Percentiles rank a stretch among this genome's conserved stretches.
phyloP scores from a whole-genome alignment of 305 asterid species.

The Andrographis paniculata region DNA sequence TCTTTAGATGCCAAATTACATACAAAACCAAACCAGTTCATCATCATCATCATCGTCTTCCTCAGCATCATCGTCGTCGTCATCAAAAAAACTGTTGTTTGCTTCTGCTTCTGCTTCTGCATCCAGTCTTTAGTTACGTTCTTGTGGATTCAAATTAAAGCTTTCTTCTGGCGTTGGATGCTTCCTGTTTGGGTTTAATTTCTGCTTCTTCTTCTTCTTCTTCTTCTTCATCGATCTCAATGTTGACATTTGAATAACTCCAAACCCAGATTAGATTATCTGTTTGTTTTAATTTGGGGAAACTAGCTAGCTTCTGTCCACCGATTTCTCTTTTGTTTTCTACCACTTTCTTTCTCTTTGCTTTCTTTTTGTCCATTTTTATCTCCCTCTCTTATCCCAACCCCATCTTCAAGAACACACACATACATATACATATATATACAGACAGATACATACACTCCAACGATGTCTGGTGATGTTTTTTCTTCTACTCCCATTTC shows the following conservation, averaged over 20 bases:
- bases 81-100: background rate
- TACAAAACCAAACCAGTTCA: conserved; percentile 20
- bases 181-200: background rate
- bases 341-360: background rate
- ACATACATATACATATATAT: too few relatives aligned
- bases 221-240: background rate
- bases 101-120: too few relatives aligned
- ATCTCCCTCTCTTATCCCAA: background rate
- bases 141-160: too few relatives aligned
- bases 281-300: too few relatives aligned
- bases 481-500: conserved; percentile 51
- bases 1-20: conserved; percentile 28
- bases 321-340: background rate
- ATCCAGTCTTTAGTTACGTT: too few relatives aligned
- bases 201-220: conserved; percentile 35
- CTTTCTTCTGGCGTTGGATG: too few relatives aligned
- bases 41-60: background rate
- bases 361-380: too few relatives aligned
- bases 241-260: too few relatives aligned
- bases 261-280: too few relatives aligned
- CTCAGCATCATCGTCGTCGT: background rate
- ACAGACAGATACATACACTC: too few relatives aligned
- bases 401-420: background rate
- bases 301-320: too few relatives aligned
- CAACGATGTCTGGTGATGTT: conserved; percentile 70